Conservation (phyloP, 257 asterid genomes). For the Penstemon barbatus region DNA sequence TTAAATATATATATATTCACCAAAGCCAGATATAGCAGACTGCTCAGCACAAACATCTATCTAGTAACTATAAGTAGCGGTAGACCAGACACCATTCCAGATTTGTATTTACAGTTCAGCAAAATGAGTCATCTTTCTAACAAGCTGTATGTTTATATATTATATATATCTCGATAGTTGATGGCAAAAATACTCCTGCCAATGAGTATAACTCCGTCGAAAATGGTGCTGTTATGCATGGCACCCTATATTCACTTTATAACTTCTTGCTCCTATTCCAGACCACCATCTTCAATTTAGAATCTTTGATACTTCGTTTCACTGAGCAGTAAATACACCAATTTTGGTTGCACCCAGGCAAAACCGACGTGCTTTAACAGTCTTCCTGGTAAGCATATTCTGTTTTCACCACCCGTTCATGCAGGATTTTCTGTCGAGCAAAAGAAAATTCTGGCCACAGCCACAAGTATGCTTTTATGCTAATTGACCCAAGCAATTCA, state of each 20-base stretch:
- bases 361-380: conserved; percentile 41
- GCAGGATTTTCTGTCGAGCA: conserved; percentile 40
- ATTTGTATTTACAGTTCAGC: conserved; percentile 63
- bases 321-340: conserved; percentile 33
- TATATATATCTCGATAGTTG: conserved; percentile 38
- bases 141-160: conserved; percentile 19
- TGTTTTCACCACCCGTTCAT: conserved; percentile 42
- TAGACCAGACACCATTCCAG: conserved; percentile 41
- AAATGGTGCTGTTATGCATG: conserved; percentile 35
- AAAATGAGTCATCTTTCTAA: conserved; percentile 39
- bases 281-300: conserved; percentile 31
- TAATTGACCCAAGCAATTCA: conserved; percentile 41
- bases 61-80: conserved; percentile 36
- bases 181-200: conserved; percentile 46
- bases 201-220: conserved; percentile 44
- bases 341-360: conserved; percentile 34
- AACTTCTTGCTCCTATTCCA: conserved; percentile 32
- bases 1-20: conserved; percentile 24
- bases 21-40: conserved; percentile 28
- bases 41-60: conserved; percentile 24
- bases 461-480: conserved; percentile 44
- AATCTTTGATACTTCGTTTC: conserved; percentile 32
- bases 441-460: conserved; percentile 38
- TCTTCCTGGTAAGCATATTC: conserved; percentile 38
- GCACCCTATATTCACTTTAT: conserved; percentile 26